These are phyloP conservation scores for Penicillium simplicissimum DNA, from an alignment of 495 filamentous ascomycete genomes.

Conservation along the genomic window DNA sequence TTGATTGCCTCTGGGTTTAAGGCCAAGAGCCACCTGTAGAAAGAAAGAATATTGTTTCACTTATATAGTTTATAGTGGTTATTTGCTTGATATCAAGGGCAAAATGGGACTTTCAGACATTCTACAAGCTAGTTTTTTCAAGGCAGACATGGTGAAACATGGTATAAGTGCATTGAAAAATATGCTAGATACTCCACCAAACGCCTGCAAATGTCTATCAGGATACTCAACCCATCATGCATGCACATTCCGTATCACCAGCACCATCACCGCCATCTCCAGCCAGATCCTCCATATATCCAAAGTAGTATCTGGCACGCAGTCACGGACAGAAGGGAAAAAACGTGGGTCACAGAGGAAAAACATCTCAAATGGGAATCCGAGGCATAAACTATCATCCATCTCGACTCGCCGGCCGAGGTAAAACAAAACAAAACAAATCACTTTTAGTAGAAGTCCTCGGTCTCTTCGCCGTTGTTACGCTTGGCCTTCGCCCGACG, in stretches of 20 bases:
- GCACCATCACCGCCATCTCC: slow-evolving; percentile 6
- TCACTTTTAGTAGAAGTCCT: slow-evolving; percentile 39
- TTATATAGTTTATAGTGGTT: background rate
- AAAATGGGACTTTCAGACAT: slow-evolving; percentile 1
- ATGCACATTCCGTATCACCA: slow-evolving; percentile 27
- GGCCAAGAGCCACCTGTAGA: slow-evolving; percentile 44
- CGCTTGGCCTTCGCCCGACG: slow-evolving; percentile 60
- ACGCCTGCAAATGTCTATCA: slow-evolving; percentile 26
- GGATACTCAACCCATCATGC: slow-evolving; percentile 14
- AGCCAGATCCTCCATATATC: slow-evolving; percentile 10
- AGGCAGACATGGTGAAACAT: background rate
- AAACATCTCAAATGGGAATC: slow-evolving; percentile 13
- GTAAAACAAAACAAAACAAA: slow-evolving; percentile 18
- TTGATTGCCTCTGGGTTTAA: slow-evolving; percentile 61
- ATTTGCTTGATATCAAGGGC: slow-evolving; percentile 1
- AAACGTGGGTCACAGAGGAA: slow-evolving; percentile 16
- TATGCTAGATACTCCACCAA: slow-evolving; percentile 16
- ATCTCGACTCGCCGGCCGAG: slow-evolving; percentile 10
- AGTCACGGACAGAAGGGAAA: slow-evolving; percentile 9
- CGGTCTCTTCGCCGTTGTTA: slow-evolving; percentile 39
- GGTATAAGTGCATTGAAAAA: slow-evolving; percentile 18
- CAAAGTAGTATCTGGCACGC: slow-evolving; percentile 10
- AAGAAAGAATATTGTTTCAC: background rate
- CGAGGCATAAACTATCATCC: slow-evolving; percentile 11
- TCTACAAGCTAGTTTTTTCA: background rate